Percentiles rank a stretch among this genome's conserved stretches.
phyloP scores from a whole-genome alignment of 306 rosid species.

The Prunus davidiana region DNA sequence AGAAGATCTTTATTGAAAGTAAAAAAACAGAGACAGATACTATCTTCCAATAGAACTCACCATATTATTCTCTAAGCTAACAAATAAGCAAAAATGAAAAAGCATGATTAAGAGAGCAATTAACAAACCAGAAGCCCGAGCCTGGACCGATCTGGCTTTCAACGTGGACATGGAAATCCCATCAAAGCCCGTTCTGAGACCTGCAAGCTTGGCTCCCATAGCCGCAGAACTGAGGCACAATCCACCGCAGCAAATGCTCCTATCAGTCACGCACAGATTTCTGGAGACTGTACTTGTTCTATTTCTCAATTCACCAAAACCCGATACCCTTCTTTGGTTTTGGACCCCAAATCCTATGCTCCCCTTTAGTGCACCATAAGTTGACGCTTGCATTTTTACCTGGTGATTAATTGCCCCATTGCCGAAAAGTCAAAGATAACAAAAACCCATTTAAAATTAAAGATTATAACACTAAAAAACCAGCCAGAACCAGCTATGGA shows the following conservation, averaged over 20 bases:
- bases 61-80: not conserved
- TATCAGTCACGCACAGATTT: constrained; percentile 37
- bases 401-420: constrained; percentile 11
- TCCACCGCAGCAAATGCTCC: constrained; percentile 43
- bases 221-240: constrained; percentile 36
- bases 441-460: not conserved
- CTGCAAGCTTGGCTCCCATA: constrained; percentile 54
- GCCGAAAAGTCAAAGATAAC: constrained; percentile 12
- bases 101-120: constrained; percentile 2
- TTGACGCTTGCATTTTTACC: constrained; percentile 66
- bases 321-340: constrained; percentile 33
- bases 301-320: constrained; percentile 38
- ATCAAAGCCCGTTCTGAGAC: constrained; percentile 35
- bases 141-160: constrained; percentile 54
- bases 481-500: too few relatives aligned
- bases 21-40: not conserved
- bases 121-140: constrained; percentile 66
- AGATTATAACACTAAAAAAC: not conserved
- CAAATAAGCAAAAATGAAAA: not conserved
- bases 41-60: not conserved
- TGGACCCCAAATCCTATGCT: constrained; percentile 41
- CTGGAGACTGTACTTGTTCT: constrained; percentile 30
- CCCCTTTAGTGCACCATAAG: constrained; percentile 41
- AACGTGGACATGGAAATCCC: constrained; percentile 49
- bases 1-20: not conserved